These are phyloP conservation scores for Colletotrichum sp. DNA, from an alignment of 2,329 filamentous ascomycete genomes.

Conservation along the genomic window DNA sequence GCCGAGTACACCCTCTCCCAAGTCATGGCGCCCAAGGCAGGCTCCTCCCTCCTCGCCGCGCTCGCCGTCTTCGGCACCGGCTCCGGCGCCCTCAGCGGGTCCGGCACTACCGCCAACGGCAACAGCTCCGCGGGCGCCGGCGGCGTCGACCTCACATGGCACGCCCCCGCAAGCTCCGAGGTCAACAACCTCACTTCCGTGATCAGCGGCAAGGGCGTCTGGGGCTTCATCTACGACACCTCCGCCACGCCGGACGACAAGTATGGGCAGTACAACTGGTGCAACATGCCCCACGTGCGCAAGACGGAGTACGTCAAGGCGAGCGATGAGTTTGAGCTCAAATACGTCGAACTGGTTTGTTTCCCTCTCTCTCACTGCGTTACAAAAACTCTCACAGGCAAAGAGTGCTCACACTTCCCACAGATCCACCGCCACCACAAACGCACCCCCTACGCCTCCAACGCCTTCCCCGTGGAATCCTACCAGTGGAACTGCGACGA, in stretches of 20 bases:
- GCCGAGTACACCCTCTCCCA: constrained; percentile 7
- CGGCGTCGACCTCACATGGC: constrained; percentile 55
- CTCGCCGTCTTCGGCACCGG: constrained; percentile 4
- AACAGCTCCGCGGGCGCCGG: neutral
- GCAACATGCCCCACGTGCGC: constrained; percentile 88
- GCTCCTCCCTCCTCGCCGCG: constrained; percentile 12
- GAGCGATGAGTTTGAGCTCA: constrained; percentile 62
- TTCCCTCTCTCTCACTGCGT: neutral
- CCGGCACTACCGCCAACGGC: neutral
- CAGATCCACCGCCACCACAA: constrained; percentile 86
- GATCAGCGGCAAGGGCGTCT: constrained; percentile 64
- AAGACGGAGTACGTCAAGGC: constrained; percentile 65
- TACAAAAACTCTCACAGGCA: neutral
- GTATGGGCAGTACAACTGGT: constrained; percentile 78
- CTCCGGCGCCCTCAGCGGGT: neutral
- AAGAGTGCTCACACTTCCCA: neutral
- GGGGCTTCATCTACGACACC: constrained; percentile 77
- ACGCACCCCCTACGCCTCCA: constrained; percentile 79
- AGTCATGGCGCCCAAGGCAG: constrained; percentile 15
- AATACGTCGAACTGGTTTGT: constrained; percentile 77
- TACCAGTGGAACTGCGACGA: constrained; percentile 78
- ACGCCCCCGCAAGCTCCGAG: constrained; percentile 57
- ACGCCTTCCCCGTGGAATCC: constrained; percentile 76
- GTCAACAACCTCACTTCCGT: constrained; percentile 68
- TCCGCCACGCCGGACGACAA: constrained; percentile 59